Evolutionary conservation across 148 eudicot species (phyloP).

Genomic region (Hydrangea macrophylla): DNA sequence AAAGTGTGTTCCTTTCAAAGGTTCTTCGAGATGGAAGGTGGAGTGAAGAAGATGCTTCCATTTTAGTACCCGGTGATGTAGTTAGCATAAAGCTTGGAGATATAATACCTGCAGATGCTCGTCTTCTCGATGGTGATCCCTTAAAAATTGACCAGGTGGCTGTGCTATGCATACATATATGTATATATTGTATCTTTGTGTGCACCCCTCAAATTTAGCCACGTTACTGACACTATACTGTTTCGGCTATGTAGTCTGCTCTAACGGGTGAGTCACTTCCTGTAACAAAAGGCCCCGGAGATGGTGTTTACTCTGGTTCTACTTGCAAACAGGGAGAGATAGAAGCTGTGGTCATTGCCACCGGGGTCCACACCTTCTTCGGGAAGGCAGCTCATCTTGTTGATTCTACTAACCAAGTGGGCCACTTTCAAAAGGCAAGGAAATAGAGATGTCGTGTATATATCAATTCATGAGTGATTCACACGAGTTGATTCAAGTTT

Average conservation of each 20-base stretch:
- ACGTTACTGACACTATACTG: slow-evolving; percentile 12
- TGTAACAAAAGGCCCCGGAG: slow-evolving; percentile 96
- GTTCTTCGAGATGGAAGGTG: slow-evolving; percentile 90
- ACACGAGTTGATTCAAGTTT: too few relatives aligned
- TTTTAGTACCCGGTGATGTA: slow-evolving; percentile 90
- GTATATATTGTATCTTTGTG: not conserved
- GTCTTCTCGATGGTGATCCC: slow-evolving; percentile 97
- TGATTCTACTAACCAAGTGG: slow-evolving; percentile 91
- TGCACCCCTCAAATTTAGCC: not conserved
- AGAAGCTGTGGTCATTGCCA: slow-evolving; percentile 94
- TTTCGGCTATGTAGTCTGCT: slow-evolving; percentile 66
- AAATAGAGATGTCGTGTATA: not conserved
- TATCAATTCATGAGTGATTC: too few relatives aligned
- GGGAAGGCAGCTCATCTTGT: slow-evolving; percentile 99
- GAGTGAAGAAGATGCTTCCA: slow-evolving; percentile 88
- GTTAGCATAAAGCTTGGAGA: slow-evolving; percentile 93
- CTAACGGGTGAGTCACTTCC: slow-evolving; percentile 97
- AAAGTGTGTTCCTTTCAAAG: slow-evolving; percentile 26
- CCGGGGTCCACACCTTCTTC: slow-evolving; percentile 97
- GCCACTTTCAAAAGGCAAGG: slow-evolving; percentile 92
- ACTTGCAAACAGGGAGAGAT: slow-evolving; percentile 98
- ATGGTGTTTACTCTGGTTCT: slow-evolving; percentile 96
- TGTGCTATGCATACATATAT: not conserved
- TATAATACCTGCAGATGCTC: slow-evolving; percentile 95
- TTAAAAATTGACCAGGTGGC: slow-evolving; percentile 92